These are phyloP conservation scores for Candida quercuum DNA, from an alignment of 805 yeast species.

Conservation along the genomic window DNA sequence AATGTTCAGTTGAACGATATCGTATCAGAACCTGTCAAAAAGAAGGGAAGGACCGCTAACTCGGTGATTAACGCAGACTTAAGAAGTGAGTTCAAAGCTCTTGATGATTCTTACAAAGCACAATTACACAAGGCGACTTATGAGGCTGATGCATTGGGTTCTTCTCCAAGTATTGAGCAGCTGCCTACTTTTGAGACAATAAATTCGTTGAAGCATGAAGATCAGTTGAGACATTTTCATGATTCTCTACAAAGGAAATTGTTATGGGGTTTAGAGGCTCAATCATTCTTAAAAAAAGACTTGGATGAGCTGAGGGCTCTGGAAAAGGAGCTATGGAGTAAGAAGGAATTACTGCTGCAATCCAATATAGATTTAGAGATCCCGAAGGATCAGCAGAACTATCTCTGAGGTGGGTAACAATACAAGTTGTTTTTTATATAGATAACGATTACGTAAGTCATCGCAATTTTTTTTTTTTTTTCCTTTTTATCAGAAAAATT, in stretches of 20 bases:
- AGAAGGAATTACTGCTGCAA: slow-evolving; percentile 39
- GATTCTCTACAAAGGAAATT: slow-evolving; percentile 28
- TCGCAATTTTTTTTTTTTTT: neutral
- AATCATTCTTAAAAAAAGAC: slow-evolving; percentile 29
- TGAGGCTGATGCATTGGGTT: too few relatives aligned
- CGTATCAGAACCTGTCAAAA: slow-evolving; percentile 21
- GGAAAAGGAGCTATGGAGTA: slow-evolving; percentile 31
- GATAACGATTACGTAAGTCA: slow-evolving; percentile 2
- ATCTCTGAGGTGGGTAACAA: too few relatives aligned
- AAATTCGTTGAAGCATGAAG: slow-evolving; percentile 6
- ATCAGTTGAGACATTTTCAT: slow-evolving; percentile 19
- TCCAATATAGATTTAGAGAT: slow-evolving; percentile 33
- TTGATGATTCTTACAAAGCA: slow-evolving; percentile 8
- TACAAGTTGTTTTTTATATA: neutral
- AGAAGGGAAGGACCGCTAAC: slow-evolving; percentile 22
- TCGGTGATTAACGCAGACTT: slow-evolving; percentile 21
- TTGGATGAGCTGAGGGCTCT: slow-evolving; percentile 27
- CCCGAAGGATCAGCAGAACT: slow-evolving; percentile 4
- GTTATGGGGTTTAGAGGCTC: slow-evolving; percentile 34
- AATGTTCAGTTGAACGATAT: slow-evolving; percentile 20
- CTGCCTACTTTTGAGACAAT: slow-evolving; percentile 15
- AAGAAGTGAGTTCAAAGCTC: slow-evolving; percentile 13
- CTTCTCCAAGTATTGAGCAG: too few relatives aligned
- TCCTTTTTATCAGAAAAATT: too few relatives aligned
- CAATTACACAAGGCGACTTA: slow-evolving; percentile 4